phyloP scores from a whole-genome alignment of 140 eudicot species.

The Flaveria floridana region DNA sequence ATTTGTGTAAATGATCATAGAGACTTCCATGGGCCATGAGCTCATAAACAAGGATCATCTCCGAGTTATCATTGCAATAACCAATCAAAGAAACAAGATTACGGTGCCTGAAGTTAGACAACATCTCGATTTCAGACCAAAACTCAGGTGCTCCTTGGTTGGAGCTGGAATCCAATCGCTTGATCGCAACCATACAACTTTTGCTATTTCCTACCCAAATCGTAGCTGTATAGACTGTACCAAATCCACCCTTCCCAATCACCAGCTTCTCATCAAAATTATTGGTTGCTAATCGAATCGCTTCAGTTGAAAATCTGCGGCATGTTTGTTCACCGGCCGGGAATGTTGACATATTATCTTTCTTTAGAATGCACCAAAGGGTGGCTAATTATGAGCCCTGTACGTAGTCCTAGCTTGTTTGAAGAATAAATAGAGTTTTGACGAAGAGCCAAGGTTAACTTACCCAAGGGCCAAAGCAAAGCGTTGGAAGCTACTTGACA shows the following conservation, averaged over 20 bases:
- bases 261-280: background rate
- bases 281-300: background rate
- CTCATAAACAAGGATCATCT: constrained; percentile 5
- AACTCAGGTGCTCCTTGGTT: background rate
- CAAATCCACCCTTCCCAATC: constrained; percentile 5
- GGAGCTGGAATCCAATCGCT: background rate
- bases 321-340: background rate
- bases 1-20: background rate
- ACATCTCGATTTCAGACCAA: constrained; percentile 4
- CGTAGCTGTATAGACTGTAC: background rate
- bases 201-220: background rate
- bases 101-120: background rate
- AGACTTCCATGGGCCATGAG: constrained; percentile 1
- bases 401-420: background rate
- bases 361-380: background rate
- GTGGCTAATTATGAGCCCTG: background rate
- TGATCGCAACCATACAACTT: background rate
- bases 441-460: background rate
- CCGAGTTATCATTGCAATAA: background rate
- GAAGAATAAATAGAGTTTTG: background rate
- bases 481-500: background rate
- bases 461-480: background rate
- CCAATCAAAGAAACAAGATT: constrained; percentile 7
- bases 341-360: background rate
- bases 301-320: background rate